These are phyloP conservation scores for Dryas integrifolia DNA, from an alignment of 331 rosid genomes.

Conservation along the genomic window DNA sequence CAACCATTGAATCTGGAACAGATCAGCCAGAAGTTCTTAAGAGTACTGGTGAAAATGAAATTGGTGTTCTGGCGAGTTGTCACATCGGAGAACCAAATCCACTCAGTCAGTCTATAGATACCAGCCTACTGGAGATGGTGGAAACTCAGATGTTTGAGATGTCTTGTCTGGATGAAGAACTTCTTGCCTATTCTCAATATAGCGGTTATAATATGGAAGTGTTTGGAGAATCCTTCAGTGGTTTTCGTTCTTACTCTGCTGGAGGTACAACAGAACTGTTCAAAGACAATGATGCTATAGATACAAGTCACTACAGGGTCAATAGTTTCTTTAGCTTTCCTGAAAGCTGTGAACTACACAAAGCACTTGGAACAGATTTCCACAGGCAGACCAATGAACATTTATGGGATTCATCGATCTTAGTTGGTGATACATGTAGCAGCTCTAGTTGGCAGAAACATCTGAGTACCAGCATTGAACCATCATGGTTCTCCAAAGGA, in stretches of 20 bases:
- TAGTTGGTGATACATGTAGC: constrained; percentile 33
- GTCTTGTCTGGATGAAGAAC: constrained; percentile 34
- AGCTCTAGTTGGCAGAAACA: constrained; percentile 37
- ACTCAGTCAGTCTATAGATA: constrained; percentile 22
- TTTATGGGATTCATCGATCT: constrained; percentile 25
- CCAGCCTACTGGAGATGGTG: constrained; percentile 31
- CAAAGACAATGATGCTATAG: constrained; percentile 28
- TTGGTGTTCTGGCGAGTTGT: constrained; percentile 21
- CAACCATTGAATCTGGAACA: constrained; percentile 31
- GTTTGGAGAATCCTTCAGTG: constrained; percentile 39
- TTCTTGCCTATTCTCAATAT: constrained; percentile 33
- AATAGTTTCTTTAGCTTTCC: constrained; percentile 42
- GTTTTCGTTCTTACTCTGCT: constrained; percentile 30
- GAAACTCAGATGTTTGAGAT: constrained; percentile 29
- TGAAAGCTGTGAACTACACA: constrained; percentile 52
- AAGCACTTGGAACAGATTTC: constrained; percentile 50
- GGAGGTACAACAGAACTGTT: constrained; percentile 29
- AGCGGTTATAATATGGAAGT: constrained; percentile 30
- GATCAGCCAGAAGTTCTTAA: constrained; percentile 20
- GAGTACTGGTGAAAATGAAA: constrained; percentile 27
- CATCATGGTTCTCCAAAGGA: constrained; percentile 28
- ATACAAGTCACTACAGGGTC: constrained; percentile 17
- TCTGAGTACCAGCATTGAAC: constrained; percentile 24
- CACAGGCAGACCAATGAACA: constrained; percentile 31
- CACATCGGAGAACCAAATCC: constrained; percentile 20